Evolutionary conservation across 2,329 filamentous ascomycete species (phyloP).

Genomic region (Beauveria brongniartii): DNA sequence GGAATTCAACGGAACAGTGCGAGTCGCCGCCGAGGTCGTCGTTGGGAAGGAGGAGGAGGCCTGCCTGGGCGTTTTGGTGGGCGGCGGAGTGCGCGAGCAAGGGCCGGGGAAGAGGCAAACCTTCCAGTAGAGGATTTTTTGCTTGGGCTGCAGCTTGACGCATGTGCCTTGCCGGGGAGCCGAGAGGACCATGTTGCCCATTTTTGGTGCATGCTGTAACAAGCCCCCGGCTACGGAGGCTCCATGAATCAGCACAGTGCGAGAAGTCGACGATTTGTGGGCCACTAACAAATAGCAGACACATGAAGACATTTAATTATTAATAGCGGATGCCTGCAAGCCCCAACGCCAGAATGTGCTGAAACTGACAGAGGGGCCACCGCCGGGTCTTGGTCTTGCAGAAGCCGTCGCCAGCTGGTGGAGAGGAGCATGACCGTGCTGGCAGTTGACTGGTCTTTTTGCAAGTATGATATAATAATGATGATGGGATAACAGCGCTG

Average conservation of each 20-base stretch:
- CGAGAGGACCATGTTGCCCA: not conserved
- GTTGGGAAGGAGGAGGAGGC: not conserved
- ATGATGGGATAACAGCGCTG: not conserved
- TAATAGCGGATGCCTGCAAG: not conserved
- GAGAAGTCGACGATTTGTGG: not conserved
- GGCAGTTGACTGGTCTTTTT: not conserved
- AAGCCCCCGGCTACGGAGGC: not conserved
- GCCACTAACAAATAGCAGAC: not conserved
- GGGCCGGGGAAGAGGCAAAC: not conserved
- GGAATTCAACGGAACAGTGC: slow-evolving; percentile 10
- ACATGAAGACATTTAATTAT: not conserved
- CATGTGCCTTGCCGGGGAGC: not conserved
- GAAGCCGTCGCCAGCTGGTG: not conserved
- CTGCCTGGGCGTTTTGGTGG: not conserved
- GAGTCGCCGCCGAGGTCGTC: slow-evolving; percentile 10
- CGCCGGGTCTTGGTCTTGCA: not conserved
- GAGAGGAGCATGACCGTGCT: not conserved
- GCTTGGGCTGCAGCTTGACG: too few species aligned
- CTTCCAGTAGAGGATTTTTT: not conserved
- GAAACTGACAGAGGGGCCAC: not conserved
- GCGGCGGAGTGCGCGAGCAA: slow-evolving; percentile 1
- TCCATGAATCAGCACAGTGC: not conserved
- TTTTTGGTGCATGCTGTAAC: not conserved
- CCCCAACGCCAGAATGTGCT: not conserved
- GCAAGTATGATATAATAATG: slow-evolving; percentile 6